These are phyloP conservation scores for Hansenula sp. DNA, from an alignment of 1,139 yeast genomes.

Conservation along the genomic window DNA sequence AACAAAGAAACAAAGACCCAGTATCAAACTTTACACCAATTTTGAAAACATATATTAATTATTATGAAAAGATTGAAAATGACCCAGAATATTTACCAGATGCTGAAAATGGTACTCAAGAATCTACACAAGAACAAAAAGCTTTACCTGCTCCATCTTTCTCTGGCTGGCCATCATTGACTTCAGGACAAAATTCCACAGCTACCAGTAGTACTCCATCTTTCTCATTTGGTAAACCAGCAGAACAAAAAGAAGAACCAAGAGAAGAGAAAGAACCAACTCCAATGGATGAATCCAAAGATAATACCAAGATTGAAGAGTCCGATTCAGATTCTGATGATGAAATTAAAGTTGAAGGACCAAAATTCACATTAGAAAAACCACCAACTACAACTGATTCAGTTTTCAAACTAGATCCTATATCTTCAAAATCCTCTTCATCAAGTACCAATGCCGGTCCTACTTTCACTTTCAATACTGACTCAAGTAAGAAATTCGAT, in stretches of 20 bases:
- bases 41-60: constrained; percentile 57
- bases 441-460: constrained; percentile 65
- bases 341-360: constrained; percentile 58
- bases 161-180: no score
- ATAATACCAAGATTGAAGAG: constrained; percentile 20
- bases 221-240: constrained; percentile 1
- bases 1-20: constrained; percentile 40
- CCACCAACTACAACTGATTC: constrained; percentile 55
- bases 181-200: not conserved
- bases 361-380: constrained; percentile 48
- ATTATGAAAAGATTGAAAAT: constrained; percentile 38
- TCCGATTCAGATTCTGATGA: constrained; percentile 38
- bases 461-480: constrained; percentile 47
- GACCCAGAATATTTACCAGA: constrained; percentile 19
- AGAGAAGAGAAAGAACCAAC: constrained; percentile 6
- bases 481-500: constrained; percentile 34
- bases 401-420: constrained; percentile 48
- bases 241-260: not conserved
- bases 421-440: constrained; percentile 45
- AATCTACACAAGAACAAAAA: constrained; percentile 6
- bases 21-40: constrained; percentile 55
- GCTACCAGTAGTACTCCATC: not conserved
- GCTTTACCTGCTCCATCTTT: constrained; percentile 12
- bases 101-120: constrained; percentile 16
- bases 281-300: constrained; percentile 8